Evolutionary conservation across 2,329 filamentous ascomycete genomes (phyloP), one percentile per base, ranked within the genome.

Genomic region (Curvularia sp.): DNA sequence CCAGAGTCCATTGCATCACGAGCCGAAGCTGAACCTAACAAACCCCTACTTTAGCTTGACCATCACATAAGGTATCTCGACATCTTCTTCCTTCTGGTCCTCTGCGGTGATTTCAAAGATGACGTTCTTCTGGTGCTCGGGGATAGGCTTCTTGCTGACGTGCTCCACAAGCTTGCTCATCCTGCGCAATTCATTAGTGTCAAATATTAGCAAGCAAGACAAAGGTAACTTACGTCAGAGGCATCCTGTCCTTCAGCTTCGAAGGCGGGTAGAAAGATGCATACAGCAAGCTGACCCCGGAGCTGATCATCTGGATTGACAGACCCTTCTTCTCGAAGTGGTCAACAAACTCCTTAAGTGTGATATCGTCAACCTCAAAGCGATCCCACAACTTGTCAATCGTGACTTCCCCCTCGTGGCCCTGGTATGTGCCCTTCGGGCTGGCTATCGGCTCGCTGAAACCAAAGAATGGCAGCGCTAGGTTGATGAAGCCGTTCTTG

Each of bases 341-440:
- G 55, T 91, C 87, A 26, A 98, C 79, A 71, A 99, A 91, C 75
- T 98, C 88, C 73, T 86, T 84, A 50, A 99, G 83, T 2, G 93
- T 94, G 50, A 97, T 87, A 75, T 99, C 88, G 15, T 90, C 85
- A 35, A 97, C 84, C 82, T 98, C 93, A 71, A 98, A 98, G 39
- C 95, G 90, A 78, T 98, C 95, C 95, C 95, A 99, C 54, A 99
- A 89, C 83, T 96, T 96, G 83, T 99, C 95, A 69, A 99, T 88
- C 24, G 85, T 87, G 18, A 96, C 91, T 67, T 88, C 83, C 72
- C 90, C 91, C 42, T 91, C 80, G 52, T 89, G 89, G 22, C 92
- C 90, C 74, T 88, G 82, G 81, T 98, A 99, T 71, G 87, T 91
- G 64, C 94, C 91, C 85, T 97, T 98, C 30, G 93, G 92, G 68